Percentiles rank a stretch among this genome's conserved stretches.
phyloP scores from a whole-genome alignment of 148 eudicot genomes.

The Nepenthes gracilis region DNA sequence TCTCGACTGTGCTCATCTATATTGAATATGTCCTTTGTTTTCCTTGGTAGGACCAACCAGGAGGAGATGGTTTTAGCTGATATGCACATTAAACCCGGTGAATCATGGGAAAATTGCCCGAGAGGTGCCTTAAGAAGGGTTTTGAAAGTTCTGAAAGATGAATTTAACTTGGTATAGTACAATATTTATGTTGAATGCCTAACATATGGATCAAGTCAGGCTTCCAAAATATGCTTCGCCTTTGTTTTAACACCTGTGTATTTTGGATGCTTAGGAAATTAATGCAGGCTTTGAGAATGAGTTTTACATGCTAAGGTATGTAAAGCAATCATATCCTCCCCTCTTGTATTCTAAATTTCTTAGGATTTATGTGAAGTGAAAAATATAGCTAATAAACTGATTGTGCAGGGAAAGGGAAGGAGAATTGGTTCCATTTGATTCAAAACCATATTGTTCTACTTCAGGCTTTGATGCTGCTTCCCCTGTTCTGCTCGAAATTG shows the following conservation, averaged over 20 bases:
- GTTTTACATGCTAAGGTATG: constrained; percentile 67
- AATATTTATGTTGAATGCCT: background rate
- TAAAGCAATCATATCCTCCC: constrained; percentile 19
- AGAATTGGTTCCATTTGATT: constrained; percentile 80
- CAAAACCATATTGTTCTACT: constrained; percentile 68
- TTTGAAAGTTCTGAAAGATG: constrained; percentile 67
- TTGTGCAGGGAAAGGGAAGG: constrained; percentile 66
- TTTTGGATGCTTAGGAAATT: constrained; percentile 51
- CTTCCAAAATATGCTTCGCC: constrained; percentile 1
- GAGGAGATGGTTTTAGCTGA: constrained; percentile 96
- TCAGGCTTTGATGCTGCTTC: constrained; percentile 80
- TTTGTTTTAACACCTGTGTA: constrained; percentile 6
- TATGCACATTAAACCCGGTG: constrained; percentile 80
- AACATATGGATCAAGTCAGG: background rate
- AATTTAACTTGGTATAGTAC: constrained; percentile 69
- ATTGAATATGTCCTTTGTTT: background rate
- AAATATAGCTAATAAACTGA: constrained; percentile 4
- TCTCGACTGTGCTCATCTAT: background rate
- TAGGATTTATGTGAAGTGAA: constrained; percentile 2
- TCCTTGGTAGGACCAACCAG: constrained; percentile 46
- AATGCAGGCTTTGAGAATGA: constrained; percentile 94
- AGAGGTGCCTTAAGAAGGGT: constrained; percentile 74
- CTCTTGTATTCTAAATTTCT: constrained; percentile 1
- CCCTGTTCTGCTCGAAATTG: constrained; percentile 54
- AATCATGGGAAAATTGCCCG: constrained; percentile 94